Conservation (phyloP, 169 alveolate species). For the Plasmodium knowlesi region DNA sequence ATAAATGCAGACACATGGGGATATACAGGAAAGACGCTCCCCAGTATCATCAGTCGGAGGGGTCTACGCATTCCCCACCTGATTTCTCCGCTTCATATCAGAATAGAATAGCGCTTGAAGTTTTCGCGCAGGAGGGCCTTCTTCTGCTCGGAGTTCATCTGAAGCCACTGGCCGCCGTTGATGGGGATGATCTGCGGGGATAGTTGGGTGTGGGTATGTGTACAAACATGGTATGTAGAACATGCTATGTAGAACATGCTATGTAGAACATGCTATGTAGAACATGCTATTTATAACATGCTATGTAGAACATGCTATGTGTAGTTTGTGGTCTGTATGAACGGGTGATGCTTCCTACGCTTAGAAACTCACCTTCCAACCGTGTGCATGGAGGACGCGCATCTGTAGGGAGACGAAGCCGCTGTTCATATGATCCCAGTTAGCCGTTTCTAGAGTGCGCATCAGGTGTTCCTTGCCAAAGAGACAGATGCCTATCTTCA, state of each 20-base stretch:
- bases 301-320: too few relatives aligned
- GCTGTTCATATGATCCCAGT: slow-evolving; percentile 51
- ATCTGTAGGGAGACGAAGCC: slow-evolving; percentile 60
- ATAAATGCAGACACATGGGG: not conserved
- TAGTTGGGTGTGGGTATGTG: not conserved
- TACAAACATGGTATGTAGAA: too few relatives aligned
- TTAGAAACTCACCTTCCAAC: slow-evolving; percentile 20
- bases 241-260: too few relatives aligned
- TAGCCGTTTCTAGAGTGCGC: slow-evolving; percentile 26
- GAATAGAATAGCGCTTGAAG: slow-evolving; percentile 36
- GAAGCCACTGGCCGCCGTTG: slow-evolving; percentile 62
- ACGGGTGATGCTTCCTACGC: not conserved
- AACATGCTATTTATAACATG: too few relatives aligned
- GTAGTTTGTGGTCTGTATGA: not conserved
- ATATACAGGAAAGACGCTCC: not conserved
- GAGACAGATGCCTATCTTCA: slow-evolving; percentile 42
- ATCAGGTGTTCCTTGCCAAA: slow-evolving; percentile 61
- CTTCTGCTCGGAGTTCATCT: slow-evolving; percentile 26
- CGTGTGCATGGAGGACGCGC: slow-evolving; percentile 36
- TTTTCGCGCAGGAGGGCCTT: slow-evolving; percentile 11
- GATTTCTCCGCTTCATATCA: not conserved
- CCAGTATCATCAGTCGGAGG: not conserved
- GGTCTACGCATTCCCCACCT: not conserved
- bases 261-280: too few relatives aligned
- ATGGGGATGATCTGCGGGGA: slow-evolving; percentile 46